Evolutionary conservation across 169 alveolate species (phyloP), one percentile per base, ranked within the genome.

Genomic region (Miamiensis avidus): DNA sequence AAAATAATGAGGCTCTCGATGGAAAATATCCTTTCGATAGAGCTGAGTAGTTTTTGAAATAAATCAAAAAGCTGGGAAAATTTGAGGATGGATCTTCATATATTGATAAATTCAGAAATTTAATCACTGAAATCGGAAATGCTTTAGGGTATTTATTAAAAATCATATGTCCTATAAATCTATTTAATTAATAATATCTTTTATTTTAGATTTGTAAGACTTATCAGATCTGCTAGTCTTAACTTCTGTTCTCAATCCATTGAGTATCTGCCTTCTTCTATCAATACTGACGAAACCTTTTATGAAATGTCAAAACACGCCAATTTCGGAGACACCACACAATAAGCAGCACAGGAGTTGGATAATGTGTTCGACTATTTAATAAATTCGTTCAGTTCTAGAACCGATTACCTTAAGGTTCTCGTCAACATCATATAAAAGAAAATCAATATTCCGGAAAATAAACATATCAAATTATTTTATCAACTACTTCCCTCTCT

Each of bases 61-160:
- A 89, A 81, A 89, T 96, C 15, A 93, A 91, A 89, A 92, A 89
- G 76, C 79, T 96, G 28, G 97, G 97, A 29, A 84, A 88, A 64
- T 92, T 94, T n/a, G 93, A 94, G 73, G 91, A 92, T 72, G 95
- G 93, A 74, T 76, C 81, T 0, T 92, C 91, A 65, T 92, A 86
- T 82, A 83, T 94, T n/a, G 96, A 90, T 83, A 91, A 95, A 84
- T 92, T 95, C 33, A 94, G 97, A 86, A 77, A 87, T 76, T 82
- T 91, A 28, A 91, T 96, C 4, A 95, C 98, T 29, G 93, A 94
- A 87, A 93, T 96, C 31, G 98, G 98, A 32, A 96, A 96, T 87
- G 93, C 96, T 16, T 82, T 96, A 29, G 98, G 96, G 29, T 85
- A 84, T 32, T 94, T 93, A 6, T 74, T 85, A 65, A 73, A 82